These are phyloP conservation scores for Escallonia rubra DNA, from an alignment of 129 eudicot genomes.

Conservation along the genomic window DNA sequence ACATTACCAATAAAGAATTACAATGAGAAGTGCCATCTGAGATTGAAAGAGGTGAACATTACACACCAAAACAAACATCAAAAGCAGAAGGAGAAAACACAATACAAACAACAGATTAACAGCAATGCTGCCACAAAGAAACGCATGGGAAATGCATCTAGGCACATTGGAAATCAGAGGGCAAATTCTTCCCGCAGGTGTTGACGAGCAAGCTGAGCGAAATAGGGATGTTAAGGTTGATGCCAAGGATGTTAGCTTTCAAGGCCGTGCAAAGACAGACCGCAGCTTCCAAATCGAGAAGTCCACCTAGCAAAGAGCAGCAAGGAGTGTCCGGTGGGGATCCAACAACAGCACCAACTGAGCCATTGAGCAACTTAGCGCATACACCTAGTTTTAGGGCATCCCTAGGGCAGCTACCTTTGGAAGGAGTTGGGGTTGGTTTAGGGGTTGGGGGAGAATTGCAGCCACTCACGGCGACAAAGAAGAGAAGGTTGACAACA, in stretches of 20 bases:
- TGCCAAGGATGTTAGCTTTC: conserved; percentile 26
- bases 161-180: conserved; percentile 35
- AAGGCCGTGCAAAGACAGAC: conserved; percentile 36
- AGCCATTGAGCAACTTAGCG: conserved; percentile 33
- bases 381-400: conserved; percentile 44
- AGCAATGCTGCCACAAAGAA: background rate
- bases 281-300: conserved; percentile 32
- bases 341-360: conserved; percentile 20
- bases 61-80: no score
- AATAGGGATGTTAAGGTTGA: conserved; percentile 25
- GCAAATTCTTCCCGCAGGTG: conserved; percentile 22
- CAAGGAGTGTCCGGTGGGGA: conserved; percentile 23
- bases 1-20: no score
- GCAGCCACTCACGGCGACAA: conserved; percentile 1
- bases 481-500: conserved; percentile 7
- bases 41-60: no score
- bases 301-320: conserved; percentile 14
- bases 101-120: background rate
- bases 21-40: no score
- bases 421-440: conserved; percentile 12
- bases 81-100: no score
- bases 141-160: background rate
- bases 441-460: conserved; percentile 4
- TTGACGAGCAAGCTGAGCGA: conserved; percentile 28
- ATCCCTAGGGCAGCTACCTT: conserved; percentile 41